These are phyloP conservation scores for Sodiomyces alkalinus DNA, from an alignment of 2,329 filamentous ascomycete genomes.

Conservation along the genomic window DNA sequence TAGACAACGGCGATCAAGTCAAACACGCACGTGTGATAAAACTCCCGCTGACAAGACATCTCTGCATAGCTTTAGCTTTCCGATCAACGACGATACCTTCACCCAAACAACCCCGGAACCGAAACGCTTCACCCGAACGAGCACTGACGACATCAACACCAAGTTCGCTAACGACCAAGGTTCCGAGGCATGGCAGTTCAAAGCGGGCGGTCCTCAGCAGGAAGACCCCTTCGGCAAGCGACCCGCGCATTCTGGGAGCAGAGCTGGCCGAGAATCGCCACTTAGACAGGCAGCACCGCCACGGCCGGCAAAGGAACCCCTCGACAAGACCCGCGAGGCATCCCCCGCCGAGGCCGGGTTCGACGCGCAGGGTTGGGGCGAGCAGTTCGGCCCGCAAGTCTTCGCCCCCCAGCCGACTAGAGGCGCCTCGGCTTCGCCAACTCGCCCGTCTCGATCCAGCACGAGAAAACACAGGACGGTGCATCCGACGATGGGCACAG, in stretches of 20 bases:
- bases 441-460: constrained; percentile 25
- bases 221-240: constrained; percentile 16
- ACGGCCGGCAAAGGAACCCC: constrained; percentile 1
- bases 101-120: constrained; percentile 17
- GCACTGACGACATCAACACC: constrained; percentile 46
- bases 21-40: not conserved
- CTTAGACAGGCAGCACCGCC: constrained; percentile 10
- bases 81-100: constrained; percentile 26
- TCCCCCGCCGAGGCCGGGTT: constrained; percentile 20
- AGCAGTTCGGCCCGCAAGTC: constrained; percentile 37
- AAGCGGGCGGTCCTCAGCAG: constrained; percentile 23
- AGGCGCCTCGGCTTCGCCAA: constrained; percentile 26
- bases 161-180: constrained; percentile 38
- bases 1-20: constrained; percentile 4
- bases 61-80: constrained; percentile 34
- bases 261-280: constrained; percentile 24
- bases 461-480: constrained; percentile 46
- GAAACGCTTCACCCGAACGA: constrained; percentile 30
- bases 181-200: constrained; percentile 32
- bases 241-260: constrained; percentile 23
- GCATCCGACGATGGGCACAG: constrained; percentile 30
- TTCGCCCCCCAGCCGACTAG: constrained; percentile 31
- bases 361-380: constrained; percentile 36
- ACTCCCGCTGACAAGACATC: constrained; percentile 17
- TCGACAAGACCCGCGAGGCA: constrained; percentile 3